Base-by-base conservation (phyloP, 1,284 basidiomycete species). In the Rhodotorula sp. region DNA sequence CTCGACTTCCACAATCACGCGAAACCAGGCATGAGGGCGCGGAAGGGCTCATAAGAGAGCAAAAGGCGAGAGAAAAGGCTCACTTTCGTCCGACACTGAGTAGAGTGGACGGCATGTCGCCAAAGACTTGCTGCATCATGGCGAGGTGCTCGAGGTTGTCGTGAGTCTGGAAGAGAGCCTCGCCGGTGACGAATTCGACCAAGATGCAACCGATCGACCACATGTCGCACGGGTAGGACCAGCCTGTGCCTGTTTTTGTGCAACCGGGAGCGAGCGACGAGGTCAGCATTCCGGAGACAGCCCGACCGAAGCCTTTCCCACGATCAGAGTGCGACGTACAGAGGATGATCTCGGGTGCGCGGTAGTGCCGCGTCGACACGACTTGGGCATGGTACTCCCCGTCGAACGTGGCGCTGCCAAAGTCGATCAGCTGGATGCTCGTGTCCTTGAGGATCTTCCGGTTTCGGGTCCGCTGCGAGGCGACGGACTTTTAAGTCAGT, bases 71-170 rank as follows among this genome's bases (percentile, higher is more conserved):
- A 48, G 55, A 5, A 6, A 49, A 48, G 56, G 54, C 48, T 34
- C 68, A 34, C 59, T 14, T 26, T 49, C 50, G 45, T n/a, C 10
- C 34, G 26, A 26, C 16, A 23, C 47, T 52, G 48, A 82, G 76
- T 80, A 95, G 93, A 7, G 89, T 87, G 59, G 90, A 88, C 0
- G 95, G 93, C 89, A 99, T 95, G 82, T 89, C 90, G 71, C 95
- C 97, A 88, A 99, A 95, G 49, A 99, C 97, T 76, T 91, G 89
- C 82, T 99, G 95, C 97, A 99, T 99, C 97, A 99, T 99, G 57
- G 97, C 97, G 12, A 99, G 87, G 81, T 99, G 97, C 80, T 99
- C 97, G 18, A 99, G 86, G 80, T 99, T 99, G 83, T 99, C 95
- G 80, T 98, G 95, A 0, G 97, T 99, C 82, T 99, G 97, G 84